Conservation (phyloP, 2,329 filamentous ascomycete species). For the Boeremia lycopersici region DNA sequence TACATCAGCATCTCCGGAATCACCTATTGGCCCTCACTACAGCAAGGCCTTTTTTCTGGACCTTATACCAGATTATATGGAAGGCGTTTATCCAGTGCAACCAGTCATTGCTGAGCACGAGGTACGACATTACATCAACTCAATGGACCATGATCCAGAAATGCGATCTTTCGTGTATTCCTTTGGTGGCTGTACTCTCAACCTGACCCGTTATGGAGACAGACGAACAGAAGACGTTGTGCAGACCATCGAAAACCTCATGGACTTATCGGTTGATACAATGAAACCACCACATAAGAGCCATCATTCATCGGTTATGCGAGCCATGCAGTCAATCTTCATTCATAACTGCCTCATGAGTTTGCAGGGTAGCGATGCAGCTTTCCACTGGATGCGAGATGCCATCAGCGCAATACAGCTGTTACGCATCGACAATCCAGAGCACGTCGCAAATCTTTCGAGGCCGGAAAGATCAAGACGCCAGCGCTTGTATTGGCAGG, state of each 20-base stretch:
- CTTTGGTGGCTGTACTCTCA: conserved; percentile 54
- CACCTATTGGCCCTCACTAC: conserved; percentile 27
- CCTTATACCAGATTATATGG: conserved; percentile 54
- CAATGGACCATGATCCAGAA: conserved; percentile 49
- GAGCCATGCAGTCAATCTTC: conserved; percentile 59
- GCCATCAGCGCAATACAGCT: conserved; percentile 51
- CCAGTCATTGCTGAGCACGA: conserved; percentile 54
- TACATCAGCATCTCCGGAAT: conserved; percentile 22
- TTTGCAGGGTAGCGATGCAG: conserved; percentile 55
- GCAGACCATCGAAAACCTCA: conserved; percentile 41
- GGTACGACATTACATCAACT: conserved; percentile 41
- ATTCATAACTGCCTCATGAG: conserved; percentile 60
- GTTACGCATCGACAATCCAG: conserved; percentile 50
- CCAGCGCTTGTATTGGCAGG: conserved; percentile 62
- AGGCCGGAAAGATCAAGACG: conserved; percentile 49
- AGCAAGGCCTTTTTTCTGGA: conserved; percentile 48
- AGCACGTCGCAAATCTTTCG: conserved; percentile 39
- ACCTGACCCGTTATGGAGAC: conserved; percentile 48
- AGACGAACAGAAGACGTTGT: conserved; percentile 40
- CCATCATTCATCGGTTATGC: conserved; percentile 52
- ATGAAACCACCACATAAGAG: conserved; percentile 48
- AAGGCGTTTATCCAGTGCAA: conserved; percentile 55
- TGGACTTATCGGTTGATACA: conserved; percentile 45
- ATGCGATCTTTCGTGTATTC: conserved; percentile 53
- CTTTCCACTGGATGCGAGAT: conserved; percentile 59